phyloP scores from a whole-genome alignment of 2,329 filamentous ascomycete genomes.

The Didymella arachidicola region DNA sequence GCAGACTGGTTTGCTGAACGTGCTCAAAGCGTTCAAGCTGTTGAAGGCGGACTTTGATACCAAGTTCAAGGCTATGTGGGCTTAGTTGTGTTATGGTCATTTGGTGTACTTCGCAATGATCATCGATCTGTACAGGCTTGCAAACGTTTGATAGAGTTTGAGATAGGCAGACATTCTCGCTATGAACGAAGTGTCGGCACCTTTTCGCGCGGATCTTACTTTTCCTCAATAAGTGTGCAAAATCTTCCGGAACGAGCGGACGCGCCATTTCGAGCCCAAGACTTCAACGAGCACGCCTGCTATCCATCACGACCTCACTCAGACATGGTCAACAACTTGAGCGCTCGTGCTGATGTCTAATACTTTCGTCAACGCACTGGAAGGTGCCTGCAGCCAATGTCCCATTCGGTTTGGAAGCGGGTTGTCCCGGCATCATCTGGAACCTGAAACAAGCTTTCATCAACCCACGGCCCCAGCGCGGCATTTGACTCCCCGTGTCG shows the following conservation, averaged over 20 bases:
- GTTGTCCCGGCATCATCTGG: constrained; percentile 5
- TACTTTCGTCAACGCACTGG: neutral
- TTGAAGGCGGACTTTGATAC: constrained; percentile 67
- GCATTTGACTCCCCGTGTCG: constrained; percentile 6
- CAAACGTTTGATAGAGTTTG: neutral
- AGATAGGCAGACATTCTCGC: neutral
- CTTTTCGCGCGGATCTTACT: neutral
- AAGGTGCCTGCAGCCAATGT: neutral
- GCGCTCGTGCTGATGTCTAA: neutral
- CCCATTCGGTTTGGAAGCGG: neutral
- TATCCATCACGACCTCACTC: neutral
- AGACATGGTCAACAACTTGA: neutral
- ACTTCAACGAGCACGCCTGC: neutral
- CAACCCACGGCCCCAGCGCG: constrained; percentile 14
- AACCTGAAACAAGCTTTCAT: constrained; percentile 24
- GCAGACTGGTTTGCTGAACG: constrained; percentile 60
- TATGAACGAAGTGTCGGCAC: too few species aligned
- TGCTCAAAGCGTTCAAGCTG: constrained; percentile 66
- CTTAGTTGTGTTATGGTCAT: constrained; percentile 48
- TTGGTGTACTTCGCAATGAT: neutral
- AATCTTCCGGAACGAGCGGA: neutral
- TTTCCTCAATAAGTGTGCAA: neutral
- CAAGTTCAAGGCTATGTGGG: constrained; percentile 70
- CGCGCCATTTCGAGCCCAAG: neutral
- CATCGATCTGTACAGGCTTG: neutral